These are phyloP conservation scores for Kregervanrija fluxuum DNA, from an alignment of 805 yeast species.

Conservation along the genomic window DNA sequence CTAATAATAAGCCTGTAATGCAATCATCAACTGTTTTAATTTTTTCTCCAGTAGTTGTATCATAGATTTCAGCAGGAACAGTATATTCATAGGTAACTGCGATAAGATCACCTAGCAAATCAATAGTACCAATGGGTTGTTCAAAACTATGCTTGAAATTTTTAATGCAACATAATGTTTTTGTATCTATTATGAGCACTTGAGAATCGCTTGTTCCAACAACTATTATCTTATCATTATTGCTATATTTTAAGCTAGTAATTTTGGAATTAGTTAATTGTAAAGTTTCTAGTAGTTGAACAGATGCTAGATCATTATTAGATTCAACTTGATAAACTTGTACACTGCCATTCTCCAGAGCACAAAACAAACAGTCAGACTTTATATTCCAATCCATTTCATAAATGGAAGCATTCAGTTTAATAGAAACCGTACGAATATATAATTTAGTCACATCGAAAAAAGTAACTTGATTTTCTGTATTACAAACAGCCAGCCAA, in stretches of 20 bases:
- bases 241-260: slow-evolving; percentile 31
- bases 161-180: slow-evolving; percentile 26
- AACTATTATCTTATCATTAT: slow-evolving; percentile 32
- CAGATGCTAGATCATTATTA: background rate
- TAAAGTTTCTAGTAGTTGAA: slow-evolving; percentile 16
- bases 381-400: slow-evolving; percentile 34
- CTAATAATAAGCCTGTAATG: slow-evolving; percentile 7
- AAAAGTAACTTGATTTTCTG: slow-evolving; percentile 26
- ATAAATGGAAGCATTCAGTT: slow-evolving; percentile 24
- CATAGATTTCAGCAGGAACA: slow-evolving; percentile 30
- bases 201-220: slow-evolving; percentile 43
- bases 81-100: slow-evolving; percentile 36
- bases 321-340: slow-evolving; percentile 18
- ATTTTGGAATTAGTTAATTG: slow-evolving; percentile 31
- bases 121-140: slow-evolving; percentile 34
- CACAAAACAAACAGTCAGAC: slow-evolving; percentile 24
- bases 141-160: slow-evolving; percentile 30
- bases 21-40: slow-evolving; percentile 24
- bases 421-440: slow-evolving; percentile 5
- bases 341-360: slow-evolving; percentile 33
- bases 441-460: slow-evolving; percentile 24
- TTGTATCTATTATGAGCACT: slow-evolving; percentile 34
- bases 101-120: slow-evolving; percentile 24
- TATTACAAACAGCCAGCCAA: slow-evolving; percentile 31
- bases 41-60: slow-evolving; percentile 19